phyloP scores from a whole-genome alignment of 192 early-diverging fungal genomes.

The Podila epigama region DNA sequence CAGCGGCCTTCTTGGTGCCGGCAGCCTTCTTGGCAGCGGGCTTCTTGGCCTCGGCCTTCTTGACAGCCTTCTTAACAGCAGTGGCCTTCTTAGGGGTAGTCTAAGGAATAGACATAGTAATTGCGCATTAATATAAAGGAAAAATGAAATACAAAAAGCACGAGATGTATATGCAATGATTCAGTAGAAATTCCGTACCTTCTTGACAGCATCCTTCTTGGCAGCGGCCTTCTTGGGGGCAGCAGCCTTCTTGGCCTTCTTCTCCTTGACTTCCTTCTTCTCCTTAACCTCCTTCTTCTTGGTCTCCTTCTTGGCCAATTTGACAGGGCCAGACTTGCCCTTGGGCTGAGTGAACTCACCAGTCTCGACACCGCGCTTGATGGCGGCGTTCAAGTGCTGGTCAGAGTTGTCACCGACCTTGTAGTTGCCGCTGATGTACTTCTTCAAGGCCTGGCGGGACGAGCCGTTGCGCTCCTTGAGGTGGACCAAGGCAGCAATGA shows the following conservation, averaged over 20 bases:
- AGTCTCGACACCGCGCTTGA: constrained; percentile 72
- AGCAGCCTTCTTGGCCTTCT: constrained; percentile 57
- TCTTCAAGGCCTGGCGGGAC: constrained; percentile 79
- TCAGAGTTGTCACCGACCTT: constrained; percentile 67
- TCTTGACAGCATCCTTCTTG: constrained; percentile 51
- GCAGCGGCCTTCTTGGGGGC: constrained; percentile 60
- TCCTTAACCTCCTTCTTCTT: constrained; percentile 58
- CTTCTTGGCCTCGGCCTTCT: constrained; percentile 63
- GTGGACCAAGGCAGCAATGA: constrained; percentile 59
- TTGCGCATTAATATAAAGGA: not conserved
- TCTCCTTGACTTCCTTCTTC: constrained; percentile 61
- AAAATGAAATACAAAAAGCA: not conserved
- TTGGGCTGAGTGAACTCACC: constrained; percentile 72
- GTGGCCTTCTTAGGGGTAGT: constrained; percentile 57
- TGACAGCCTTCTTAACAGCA: constrained; percentile 51
- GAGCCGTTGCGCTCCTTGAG: constrained; percentile 79
- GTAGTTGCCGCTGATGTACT: constrained; percentile 80
- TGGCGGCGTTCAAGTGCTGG: constrained; percentile 64
- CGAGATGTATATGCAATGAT: not conserved
- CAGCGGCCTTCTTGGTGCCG: constrained; percentile 58
- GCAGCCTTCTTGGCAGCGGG: constrained; percentile 55
- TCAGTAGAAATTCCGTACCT: constrained; percentile 22
- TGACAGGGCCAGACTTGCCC: constrained; percentile 71
- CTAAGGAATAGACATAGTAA: not conserved
- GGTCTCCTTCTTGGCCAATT: constrained; percentile 64